Conservation (phyloP, 148 eudicot species). For the Rhododendron vialii region DNA sequence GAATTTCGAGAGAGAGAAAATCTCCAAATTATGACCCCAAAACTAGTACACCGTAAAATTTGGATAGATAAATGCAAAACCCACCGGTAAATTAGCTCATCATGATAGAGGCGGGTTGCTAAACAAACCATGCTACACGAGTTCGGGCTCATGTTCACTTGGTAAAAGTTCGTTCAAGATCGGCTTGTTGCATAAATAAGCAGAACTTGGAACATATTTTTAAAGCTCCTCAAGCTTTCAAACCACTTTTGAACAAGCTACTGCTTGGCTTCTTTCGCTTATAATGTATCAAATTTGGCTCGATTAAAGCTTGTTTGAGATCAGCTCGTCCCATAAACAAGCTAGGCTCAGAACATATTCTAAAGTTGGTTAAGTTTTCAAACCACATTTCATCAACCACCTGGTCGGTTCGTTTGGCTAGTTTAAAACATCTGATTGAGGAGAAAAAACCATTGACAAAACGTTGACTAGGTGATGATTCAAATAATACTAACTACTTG, state of each 20-base stretch:
- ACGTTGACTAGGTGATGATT: background rate
- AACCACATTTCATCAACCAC: no score
- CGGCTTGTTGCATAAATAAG: background rate
- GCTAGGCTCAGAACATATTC: background rate
- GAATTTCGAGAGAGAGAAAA: conserved; percentile 18
- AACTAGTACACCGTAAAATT: background rate
- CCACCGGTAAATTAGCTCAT: background rate
- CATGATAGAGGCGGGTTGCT: background rate
- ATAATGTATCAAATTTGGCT: background rate
- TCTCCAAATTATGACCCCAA: background rate
- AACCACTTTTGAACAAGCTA: background rate
- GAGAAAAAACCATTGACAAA: background rate
- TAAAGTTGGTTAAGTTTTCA: no score
- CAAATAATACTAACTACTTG: background rate
- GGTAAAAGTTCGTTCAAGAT: background rate
- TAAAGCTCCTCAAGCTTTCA: background rate
- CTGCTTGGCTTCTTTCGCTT: background rate
- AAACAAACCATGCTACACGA: background rate
- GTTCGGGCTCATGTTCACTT: background rate
- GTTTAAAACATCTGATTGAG: background rate
- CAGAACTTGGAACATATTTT: background rate
- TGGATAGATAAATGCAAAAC: background rate
- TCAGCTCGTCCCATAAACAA: background rate
- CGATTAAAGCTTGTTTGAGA: background rate
- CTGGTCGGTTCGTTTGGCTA: no score